Evolutionary conservation across 371 early-diverging fungal genomes (phyloP).

Genomic region (Mortierella sp.): DNA sequence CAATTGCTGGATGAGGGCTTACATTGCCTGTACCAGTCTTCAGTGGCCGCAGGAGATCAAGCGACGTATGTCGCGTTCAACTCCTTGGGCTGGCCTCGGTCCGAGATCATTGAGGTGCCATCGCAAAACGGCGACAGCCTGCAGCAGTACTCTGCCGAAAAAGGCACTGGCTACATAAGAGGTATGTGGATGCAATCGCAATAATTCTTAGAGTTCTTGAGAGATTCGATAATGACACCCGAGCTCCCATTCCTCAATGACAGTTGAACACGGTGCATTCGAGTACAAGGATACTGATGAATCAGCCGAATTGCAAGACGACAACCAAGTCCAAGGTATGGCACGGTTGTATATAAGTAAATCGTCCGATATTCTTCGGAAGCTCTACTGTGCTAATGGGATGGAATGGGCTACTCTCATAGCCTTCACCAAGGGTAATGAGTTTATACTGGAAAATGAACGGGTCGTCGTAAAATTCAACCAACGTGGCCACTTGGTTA

Average conservation of each 20-base stretch:
- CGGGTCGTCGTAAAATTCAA: slow-evolving; percentile 77
- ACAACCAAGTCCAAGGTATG: slow-evolving; percentile 24
- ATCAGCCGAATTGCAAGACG: no score
- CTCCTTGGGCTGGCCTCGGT: slow-evolving; percentile 83
- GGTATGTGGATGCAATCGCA: slow-evolving; percentile 1
- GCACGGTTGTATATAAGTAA: no score
- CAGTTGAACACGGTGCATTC: slow-evolving; percentile 30
- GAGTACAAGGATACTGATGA: slow-evolving; percentile 12
- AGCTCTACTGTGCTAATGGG: neutral
- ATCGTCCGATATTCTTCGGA: neutral
- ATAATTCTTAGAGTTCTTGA: neutral
- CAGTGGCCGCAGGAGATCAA: neutral
- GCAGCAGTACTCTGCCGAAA: slow-evolving; percentile 61
- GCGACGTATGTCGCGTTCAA: slow-evolving; percentile 77
- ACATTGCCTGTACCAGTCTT: slow-evolving; percentile 29
- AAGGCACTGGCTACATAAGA: slow-evolving; percentile 57
- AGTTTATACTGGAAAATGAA: slow-evolving; percentile 78
- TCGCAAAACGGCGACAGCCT: slow-evolving; percentile 27
- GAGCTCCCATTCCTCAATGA: neutral
- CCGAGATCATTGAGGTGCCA: slow-evolving; percentile 76
- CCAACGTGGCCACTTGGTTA: slow-evolving; percentile 75
- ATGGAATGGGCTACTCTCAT: neutral
- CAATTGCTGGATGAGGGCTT: slow-evolving; percentile 56
- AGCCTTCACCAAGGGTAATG: slow-evolving; percentile 55
- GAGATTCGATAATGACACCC: neutral